Conservation (phyloP, 116 monocot genomes). For the Papilionanthe hybrid region DNA sequence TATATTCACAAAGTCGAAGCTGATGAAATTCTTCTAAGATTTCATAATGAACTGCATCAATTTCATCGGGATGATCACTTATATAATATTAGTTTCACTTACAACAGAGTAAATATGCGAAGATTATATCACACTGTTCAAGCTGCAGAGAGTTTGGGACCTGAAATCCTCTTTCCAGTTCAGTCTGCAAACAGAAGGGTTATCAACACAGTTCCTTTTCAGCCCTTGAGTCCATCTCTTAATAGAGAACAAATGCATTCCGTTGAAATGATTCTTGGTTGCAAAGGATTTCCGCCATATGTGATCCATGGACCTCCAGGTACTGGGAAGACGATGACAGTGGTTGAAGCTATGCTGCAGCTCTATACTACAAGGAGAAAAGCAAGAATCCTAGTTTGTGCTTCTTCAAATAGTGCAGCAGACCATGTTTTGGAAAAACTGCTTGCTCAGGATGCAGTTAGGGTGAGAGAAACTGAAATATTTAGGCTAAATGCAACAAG, state of each 20-base stretch:
- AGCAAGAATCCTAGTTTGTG: conserved; percentile 75
- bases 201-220: conserved; percentile 27
- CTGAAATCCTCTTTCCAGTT: conserved; percentile 62
- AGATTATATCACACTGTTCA: conserved; percentile 70
- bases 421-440: conserved; percentile 76
- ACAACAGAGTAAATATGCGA: conserved; percentile 72
- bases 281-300: conserved; percentile 77
- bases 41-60: conserved; percentile 44
- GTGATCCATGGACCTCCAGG: conserved; percentile 94
- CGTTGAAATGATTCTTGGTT: conserved; percentile 76
- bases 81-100: conserved; percentile 82
- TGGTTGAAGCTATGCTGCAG: conserved; percentile 80
- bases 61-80: conserved; percentile 38
- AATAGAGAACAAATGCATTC: conserved; percentile 62
- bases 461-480: conserved; percentile 44
- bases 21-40: conserved; percentile 78
- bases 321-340: conserved; percentile 84
- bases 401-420: conserved; percentile 87
- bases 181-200: conserved; percentile 20
- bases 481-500: conserved; percentile 84
- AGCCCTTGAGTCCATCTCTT: conserved; percentile 40
- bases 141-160: conserved; percentile 43
- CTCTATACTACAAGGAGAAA: conserved; percentile 35
- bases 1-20: conserved; percentile 83
- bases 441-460: conserved; percentile 23